Conservation (phyloP, 1,284 basidiomycete species). For the Mycosarcoma mackinlayi region DNA sequence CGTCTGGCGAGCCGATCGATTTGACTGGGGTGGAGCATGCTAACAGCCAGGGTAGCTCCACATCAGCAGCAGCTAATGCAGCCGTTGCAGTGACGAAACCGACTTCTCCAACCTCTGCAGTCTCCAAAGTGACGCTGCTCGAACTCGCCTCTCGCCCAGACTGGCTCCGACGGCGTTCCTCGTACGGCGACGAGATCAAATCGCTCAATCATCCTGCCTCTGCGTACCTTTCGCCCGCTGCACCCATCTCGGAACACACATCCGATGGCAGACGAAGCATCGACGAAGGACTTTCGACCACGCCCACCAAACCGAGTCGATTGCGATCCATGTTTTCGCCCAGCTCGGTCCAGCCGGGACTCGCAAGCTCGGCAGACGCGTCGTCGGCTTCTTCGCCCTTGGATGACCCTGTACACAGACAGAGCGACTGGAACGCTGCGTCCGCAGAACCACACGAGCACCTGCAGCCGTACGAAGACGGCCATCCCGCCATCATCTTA, state of each 20-base stretch:
- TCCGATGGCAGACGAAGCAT: not conserved
- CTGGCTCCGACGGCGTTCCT: conserved; percentile 33
- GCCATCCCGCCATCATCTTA: conserved; percentile 60
- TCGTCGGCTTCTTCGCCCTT: not conserved
- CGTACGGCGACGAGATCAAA: conserved; percentile 38
- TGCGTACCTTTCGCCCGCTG: conserved; percentile 4
- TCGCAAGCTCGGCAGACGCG: conserved; percentile 1
- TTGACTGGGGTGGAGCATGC: not conserved
- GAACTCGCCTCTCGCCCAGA: conserved; percentile 26
- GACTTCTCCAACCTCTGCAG: not conserved
- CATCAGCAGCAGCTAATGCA: not conserved
- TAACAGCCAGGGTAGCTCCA: not conserved
- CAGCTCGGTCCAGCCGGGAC: conserved; percentile 1
- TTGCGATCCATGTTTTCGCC: conserved; percentile 24
- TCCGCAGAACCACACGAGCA: conserved; percentile 10
- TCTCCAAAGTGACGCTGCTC: not conserved
- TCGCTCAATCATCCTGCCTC: not conserved
- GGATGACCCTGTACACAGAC: too few species aligned
- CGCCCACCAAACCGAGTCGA: conserved; percentile 16
- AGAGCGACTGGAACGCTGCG: not conserved
- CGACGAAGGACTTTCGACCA: conserved; percentile 2
- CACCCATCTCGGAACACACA: conserved; percentile 3
- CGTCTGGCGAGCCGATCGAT: not conserved
- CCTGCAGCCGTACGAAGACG: conserved; percentile 51
- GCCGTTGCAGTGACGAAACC: not conserved